Evolutionary conservation across 345 rosid species (phyloP).

Genomic region (Anacardium occidentale): DNA sequence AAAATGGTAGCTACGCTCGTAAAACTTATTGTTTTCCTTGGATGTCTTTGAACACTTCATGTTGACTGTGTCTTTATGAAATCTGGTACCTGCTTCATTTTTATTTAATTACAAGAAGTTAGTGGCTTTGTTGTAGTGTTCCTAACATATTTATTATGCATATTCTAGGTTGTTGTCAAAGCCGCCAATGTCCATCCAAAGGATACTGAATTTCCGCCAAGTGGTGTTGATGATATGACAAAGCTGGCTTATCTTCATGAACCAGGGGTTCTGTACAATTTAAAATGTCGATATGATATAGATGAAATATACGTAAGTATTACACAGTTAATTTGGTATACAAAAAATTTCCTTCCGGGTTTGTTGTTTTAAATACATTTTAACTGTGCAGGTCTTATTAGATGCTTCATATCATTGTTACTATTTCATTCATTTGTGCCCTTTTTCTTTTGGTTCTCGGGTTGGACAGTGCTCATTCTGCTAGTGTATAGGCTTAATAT

Average conservation of each 20-base stretch:
- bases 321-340: constrained; percentile 10
- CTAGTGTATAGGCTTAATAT: neutral
- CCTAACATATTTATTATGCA: constrained; percentile 7
- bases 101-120: constrained; percentile 17
- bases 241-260: constrained; percentile 94
- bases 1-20: neutral
- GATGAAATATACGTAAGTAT: constrained; percentile 92
- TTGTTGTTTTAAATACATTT: neutral
- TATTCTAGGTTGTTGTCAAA: constrained; percentile 62
- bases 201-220: constrained; percentile 83
- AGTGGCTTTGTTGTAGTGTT: constrained; percentile 1
- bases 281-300: constrained; percentile 62
- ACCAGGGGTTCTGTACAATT: constrained; percentile 91
- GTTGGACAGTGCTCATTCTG: constrained; percentile 9
- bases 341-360: neutral
- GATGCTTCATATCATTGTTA: constrained; percentile 3
- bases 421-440: neutral
- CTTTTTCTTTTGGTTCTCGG: constrained; percentile 1
- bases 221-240: constrained; percentile 96
- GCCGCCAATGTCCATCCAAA: constrained; percentile 57
- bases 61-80: constrained; percentile 1
- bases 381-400: constrained; percentile 8
- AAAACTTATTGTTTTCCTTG: neutral
- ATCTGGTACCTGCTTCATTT: constrained; percentile 3
- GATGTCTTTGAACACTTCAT: neutral